A percentile compares a stretch with the other conserved stretches of the same genome.
Conservation (phyloP, 2,329 filamentous ascomycete genomes). For the Aschersonia sp. region DNA sequence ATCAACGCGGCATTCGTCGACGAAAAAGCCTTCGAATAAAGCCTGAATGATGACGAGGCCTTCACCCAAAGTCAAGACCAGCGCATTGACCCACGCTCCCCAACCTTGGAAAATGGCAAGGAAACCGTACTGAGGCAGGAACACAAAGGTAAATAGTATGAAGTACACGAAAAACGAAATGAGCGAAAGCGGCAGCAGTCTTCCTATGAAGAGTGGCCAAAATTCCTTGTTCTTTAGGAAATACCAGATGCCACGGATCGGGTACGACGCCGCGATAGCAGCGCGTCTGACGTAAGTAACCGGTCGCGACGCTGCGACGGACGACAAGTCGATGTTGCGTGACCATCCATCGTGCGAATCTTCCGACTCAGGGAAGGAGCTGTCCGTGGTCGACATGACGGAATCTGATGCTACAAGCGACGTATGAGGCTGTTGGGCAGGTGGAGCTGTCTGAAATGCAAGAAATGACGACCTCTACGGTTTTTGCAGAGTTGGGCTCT, state of each 20-base stretch:
- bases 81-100: slow-evolving; percentile 80
- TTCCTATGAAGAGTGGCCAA: slow-evolving; percentile 65
- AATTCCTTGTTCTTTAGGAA: slow-evolving; percentile 65
- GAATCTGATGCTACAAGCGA: no score
- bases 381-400: no score
- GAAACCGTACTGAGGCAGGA: slow-evolving; percentile 79
- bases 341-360: no score
- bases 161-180: slow-evolving; percentile 72
- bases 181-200: slow-evolving; percentile 67
- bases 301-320: slow-evolving; percentile 13
- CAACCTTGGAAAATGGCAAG: slow-evolving; percentile 78
- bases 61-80: slow-evolving; percentile 76
- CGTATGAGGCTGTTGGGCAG: no score
- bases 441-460: no score
- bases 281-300: slow-evolving; percentile 28
- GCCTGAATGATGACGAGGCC: slow-evolving; percentile 55
- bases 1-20: slow-evolving; percentile 65
- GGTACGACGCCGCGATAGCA: slow-evolving; percentile 35
- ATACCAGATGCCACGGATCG: slow-evolving; percentile 65
- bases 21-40: slow-evolving; percentile 69
- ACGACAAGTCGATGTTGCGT: no score
- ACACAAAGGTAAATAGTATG: slow-evolving; percentile 79
- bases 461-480: no score
- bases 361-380: no score
- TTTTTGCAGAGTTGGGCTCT: no score